Percentiles rank a stretch among this genome's conserved stretches.
phyloP scores from a whole-genome alignment of 108 stramenopile genomes.

The Pseudonitzschia pungens region DNA sequence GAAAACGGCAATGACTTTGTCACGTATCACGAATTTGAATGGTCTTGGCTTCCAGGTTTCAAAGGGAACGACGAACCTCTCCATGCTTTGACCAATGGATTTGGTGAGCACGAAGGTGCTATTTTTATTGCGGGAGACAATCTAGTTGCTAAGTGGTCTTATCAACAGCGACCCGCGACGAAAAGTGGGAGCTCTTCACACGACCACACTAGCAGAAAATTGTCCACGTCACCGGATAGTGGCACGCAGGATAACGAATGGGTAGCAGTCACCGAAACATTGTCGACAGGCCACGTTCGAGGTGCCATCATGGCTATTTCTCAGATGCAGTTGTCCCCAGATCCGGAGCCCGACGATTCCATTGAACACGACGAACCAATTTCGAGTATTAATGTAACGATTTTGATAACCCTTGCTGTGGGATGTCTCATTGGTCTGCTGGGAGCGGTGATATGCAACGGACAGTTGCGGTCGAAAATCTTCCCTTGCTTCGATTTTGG shows the following conservation, averaged over 20 bases:
- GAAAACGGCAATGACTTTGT: constrained; percentile 25
- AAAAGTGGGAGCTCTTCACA: constrained; percentile 6
- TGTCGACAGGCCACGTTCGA: constrained; percentile 63
- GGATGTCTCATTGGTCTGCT: constrained; percentile 83
- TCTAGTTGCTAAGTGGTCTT: constrained; percentile 81
- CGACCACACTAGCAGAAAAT: not conserved
- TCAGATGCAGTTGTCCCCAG: constrained; percentile 59
- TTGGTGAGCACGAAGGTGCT: constrained; percentile 70
- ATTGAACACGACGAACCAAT: constrained; percentile 8
- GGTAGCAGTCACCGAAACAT: constrained; percentile 66
- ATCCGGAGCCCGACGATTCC: constrained; percentile 38
- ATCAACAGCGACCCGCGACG: constrained; percentile 34
- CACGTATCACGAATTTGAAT: constrained; percentile 73
- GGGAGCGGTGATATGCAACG: constrained; percentile 75
- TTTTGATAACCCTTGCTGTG: constrained; percentile 74
- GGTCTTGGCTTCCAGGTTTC: constrained; percentile 97
- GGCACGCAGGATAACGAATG: constrained; percentile 46
- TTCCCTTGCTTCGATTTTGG: constrained; percentile 63
- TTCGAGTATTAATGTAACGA: constrained; percentile 55
- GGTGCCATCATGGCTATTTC: constrained; percentile 88
- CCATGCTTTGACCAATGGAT: constrained; percentile 85
- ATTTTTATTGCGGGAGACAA: constrained; percentile 94
- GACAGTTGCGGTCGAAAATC: constrained; percentile 59
- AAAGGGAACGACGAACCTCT: constrained; percentile 87
- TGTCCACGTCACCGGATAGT: constrained; percentile 10